phyloP scores from a whole-genome alignment of 805 yeast genomes.

The Brettanomyces anomalus region DNA sequence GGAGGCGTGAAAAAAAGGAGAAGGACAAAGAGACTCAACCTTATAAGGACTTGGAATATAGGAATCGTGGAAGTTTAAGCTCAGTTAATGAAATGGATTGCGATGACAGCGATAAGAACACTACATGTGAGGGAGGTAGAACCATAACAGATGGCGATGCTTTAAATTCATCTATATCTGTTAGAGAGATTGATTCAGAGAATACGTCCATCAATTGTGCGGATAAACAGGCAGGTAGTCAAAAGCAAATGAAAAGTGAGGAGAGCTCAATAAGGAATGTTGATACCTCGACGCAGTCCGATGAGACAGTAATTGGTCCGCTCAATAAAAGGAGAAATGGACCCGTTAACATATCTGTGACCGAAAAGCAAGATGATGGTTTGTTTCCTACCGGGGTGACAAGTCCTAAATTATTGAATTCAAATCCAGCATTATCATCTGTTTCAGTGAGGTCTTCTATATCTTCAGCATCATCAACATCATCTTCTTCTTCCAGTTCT shows the following conservation, averaged over 20 bases:
- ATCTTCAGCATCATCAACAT: background rate
- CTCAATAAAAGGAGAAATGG: background rate
- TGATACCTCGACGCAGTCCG: background rate
- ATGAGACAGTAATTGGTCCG: background rate
- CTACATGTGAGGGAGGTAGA: no score
- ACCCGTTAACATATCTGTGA: background rate
- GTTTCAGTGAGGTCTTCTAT: background rate
- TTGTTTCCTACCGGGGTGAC: background rate
- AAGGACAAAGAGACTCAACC: no score
- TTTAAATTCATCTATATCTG: background rate
- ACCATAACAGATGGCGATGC: background rate
- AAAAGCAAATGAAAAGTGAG: background rate
- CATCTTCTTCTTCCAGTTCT: background rate
- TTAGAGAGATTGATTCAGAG: no score
- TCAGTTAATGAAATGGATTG: no score
- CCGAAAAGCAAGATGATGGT: background rate
- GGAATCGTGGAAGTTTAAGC: background rate
- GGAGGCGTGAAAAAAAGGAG: constrained; percentile 9
- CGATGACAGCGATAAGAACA: background rate
- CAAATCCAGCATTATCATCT: background rate
- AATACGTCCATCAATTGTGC: no score
- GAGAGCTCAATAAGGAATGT: background rate
- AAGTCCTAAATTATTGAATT: background rate
- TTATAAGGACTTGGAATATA: background rate
- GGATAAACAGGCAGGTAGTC: background rate